Evolutionary conservation across 805 yeast genomes (phyloP).

Genomic region (Kuraishia hungarica): DNA sequence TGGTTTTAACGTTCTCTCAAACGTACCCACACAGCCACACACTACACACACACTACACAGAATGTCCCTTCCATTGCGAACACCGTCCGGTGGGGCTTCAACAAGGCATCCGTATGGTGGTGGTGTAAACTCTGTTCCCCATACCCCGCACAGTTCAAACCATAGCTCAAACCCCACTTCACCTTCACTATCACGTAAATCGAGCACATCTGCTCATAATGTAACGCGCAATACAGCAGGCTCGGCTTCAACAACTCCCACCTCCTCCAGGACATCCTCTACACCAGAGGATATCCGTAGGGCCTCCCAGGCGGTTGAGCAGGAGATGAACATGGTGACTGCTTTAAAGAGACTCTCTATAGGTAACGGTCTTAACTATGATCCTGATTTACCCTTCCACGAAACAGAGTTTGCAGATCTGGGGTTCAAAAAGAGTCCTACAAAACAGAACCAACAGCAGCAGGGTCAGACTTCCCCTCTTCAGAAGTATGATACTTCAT

Average conservation of each 20-base stretch:
- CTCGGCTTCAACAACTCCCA: background rate
- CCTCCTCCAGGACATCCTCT: background rate
- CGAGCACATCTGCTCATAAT: background rate
- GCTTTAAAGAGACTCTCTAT: slow-evolving; percentile 68
- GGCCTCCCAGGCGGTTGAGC: slow-evolving; percentile 73
- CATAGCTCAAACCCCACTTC: background rate
- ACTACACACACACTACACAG: background rate
- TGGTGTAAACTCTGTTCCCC: background rate
- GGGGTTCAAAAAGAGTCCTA: slow-evolving; percentile 10
- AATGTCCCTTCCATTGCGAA: background rate
- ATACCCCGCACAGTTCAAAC: background rate
- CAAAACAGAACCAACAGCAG: background rate
- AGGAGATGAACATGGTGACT: slow-evolving; percentile 64
- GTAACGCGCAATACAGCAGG: background rate
- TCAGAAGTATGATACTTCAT: background rate
- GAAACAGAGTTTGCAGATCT: slow-evolving; percentile 15
- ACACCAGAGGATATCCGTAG: slow-evolving; percentile 29
- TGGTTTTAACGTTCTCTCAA: background rate
- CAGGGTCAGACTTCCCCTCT: background rate
- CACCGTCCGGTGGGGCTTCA: background rate
- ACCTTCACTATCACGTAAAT: background rate
- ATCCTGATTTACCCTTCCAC: slow-evolving; percentile 58
- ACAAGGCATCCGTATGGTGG: background rate
- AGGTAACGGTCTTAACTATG: slow-evolving; percentile 51
- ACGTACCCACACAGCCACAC: background rate